Base-by-base conservation (phyloP, 805 yeast species). In the Pichia heedii region DNA sequence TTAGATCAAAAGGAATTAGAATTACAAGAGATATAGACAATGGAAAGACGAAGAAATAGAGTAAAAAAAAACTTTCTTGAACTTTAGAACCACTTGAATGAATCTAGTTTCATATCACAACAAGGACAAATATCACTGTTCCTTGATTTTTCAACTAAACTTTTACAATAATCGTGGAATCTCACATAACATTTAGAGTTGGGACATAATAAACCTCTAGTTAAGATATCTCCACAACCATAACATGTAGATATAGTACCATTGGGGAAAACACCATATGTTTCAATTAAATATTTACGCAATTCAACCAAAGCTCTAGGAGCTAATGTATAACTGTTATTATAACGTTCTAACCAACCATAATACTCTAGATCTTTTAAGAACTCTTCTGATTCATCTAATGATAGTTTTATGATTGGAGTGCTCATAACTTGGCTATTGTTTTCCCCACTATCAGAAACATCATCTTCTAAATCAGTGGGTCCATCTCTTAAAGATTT, bases 221-320 rank as follows among this genome's bases (percentile, higher is more conserved):
- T 79, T 4, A 75, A 72, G 6, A 79, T 59, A 26, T 69, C 74
- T 22, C 62, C 58, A 56, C 86, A 80, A 15, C 73, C 77, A 24
- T 49, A 42, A 51, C 87, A 80, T 21, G 54, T 18, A 12, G 66
- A 56, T 2, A 76, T 52, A 18, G 67, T 61, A 4, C 48, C 79
- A 1, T 54, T 52, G 12, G 59, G 53, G 2, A 44, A 53, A 4
- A 54, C 62, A 0, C 76, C 78, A 49, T 62, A 74, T 22, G 70
- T 61, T 24, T 69, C 71, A 3, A 66, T 49, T 35, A 79, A 53
- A 49, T 66, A 71, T 33, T 57, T 58, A 42, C 67, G 65, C 36
- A 79, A 58, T 50, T 79, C 85, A 12, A 71, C 60, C 8, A 77
- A 46, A 1, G 72, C 54, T 22, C 74, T 56, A 1, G 68, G 50